Base-by-base conservation (phyloP, 495 filamentous ascomycete species). In the Aspergillus ellipticus region DNA sequence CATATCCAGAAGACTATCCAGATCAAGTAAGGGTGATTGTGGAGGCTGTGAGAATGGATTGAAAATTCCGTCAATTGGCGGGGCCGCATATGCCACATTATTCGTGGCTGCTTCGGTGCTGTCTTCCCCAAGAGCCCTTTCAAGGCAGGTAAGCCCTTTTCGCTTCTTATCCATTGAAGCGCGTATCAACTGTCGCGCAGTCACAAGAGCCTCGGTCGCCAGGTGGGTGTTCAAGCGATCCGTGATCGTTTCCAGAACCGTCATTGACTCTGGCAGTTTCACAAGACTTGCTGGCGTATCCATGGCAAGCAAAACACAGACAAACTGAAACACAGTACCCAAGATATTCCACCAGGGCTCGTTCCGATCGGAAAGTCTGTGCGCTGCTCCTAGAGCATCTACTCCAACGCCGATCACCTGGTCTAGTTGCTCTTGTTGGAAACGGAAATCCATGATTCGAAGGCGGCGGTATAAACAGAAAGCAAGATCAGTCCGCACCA, bases 401-500 rank as follows among this genome's bases (percentile, higher is more conserved):
- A 16, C 16, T 2, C 45, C 45, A 13, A 3, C 16, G 45, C 10
- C 8, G 16, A 48, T 48, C 22, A 48, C 28, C 13, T 16, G 15
- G 5, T 48, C 45, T 6, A 29, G 5, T 21, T 48, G 45, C 9
- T 48, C 13, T 17, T n/a, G 45, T 15, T 29, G 22, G 2, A 48
- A 17, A 22, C 10, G 45, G 11, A 17, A 29, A 17, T 48, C 17
- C 15, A 28, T 10, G 15, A 48, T 9, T 7, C 45, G 45, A n/a
- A 48, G 45, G 13, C 45, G 13, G 10, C 45, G 45, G 15, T 48
- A 48, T 16, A 48, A 48, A 21, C 45, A 48, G 45, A 48, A 48
- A 0, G 17, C 24, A 7, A 48, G 45, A 29, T 48, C 45, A 2
- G 45, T 28, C 17, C 28, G 24, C 4, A 48, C 45, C 15, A 48